Percentiles rank a stretch among this genome's conserved stretches.
These are phyloP conservation scores for Colletotrichum sp. DNA, from an alignment of 2,329 filamentous ascomycete species.

Conservation along the genomic window DNA sequence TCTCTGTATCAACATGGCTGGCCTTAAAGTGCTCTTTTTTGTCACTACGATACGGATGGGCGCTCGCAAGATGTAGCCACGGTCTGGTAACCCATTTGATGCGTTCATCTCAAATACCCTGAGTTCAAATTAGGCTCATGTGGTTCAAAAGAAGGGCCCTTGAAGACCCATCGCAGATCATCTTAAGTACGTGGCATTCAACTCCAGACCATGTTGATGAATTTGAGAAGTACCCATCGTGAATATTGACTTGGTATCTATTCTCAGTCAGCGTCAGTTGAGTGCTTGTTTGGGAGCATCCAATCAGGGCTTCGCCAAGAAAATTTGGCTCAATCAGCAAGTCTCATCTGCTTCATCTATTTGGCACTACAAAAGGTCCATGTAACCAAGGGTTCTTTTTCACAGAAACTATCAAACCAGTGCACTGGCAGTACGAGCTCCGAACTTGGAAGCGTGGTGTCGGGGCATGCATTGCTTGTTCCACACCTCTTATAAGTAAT, in stretches of 20 bases:
- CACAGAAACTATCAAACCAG: background rate
- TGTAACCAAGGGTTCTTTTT: background rate
- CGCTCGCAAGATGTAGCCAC: background rate
- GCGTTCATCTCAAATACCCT: background rate
- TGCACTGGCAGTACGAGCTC: background rate
- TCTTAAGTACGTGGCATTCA: rapidly evolving
- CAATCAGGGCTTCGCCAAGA: background rate
- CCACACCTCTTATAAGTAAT: background rate
- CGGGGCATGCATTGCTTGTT: background rate
- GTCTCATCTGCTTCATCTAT: background rate
- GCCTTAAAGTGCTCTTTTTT: background rate
- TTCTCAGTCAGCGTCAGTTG: background rate
- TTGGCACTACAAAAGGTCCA: background rate
- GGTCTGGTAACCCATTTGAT: background rate
- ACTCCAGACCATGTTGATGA: too few species aligned
- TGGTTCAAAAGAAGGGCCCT: background rate
- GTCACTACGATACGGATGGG: rapidly evolving
- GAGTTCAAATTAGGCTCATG: background rate
- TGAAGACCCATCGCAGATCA: rapidly evolving
- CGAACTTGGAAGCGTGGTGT: background rate
- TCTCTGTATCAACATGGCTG: background rate
- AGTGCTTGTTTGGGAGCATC: background rate
- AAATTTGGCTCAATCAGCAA: background rate
- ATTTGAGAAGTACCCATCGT: background rate
- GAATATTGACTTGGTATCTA: background rate